Base-by-base conservation (phyloP, 139 green algal genomes). In the Chlorokybus atmophyticus region DNA sequence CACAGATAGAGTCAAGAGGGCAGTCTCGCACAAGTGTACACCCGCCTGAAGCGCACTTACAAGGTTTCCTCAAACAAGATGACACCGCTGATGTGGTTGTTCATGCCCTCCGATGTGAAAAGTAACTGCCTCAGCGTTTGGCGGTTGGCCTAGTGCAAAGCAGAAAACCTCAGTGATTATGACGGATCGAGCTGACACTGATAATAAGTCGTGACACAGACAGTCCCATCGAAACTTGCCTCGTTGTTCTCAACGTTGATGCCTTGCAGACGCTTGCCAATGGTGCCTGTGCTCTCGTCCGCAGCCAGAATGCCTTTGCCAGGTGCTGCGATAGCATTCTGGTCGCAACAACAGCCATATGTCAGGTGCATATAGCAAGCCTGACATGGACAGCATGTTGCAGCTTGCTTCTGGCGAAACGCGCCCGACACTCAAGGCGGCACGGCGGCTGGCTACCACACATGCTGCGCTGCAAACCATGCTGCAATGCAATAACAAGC, bases 241-340 rank as follows among this genome's bases (percentile, higher is more conserved):
- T 95, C 91, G 39, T 85, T 97, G 85, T 99, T 99, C 71, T 97
- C 91, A 31, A 97, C 78, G 55, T 80, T 85, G 50, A 99, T 91
- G 60, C 77, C 87, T 59, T 91, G 85, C 62, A 99, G 81, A 56
- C 91, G 82, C 84, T 88, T 92, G 59, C 87, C 87, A 71, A 83
- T 90, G 63, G 90, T 98, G 64, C 82, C 90, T 71, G 95, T 97
- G 68, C 87, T 95, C 84, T 98, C 91, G 57, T 98, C 91, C 77
- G 90, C 90, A 39, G 88, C 91, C 52, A 96, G 74, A 55, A 98
- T 94, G 57, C 90, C 90, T 50, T 88, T 88, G 35, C 81, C 81
- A 3, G 59, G 71, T 2, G 50, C 55, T 1, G 68, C 64, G 31
- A 73, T 68, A 19, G 39, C 32, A 26, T 62, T 62, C 35, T 44